A percentile compares a stretch with the other conserved stretches of the same genome.
Evolutionary conservation across 345 rosid species (phyloP).

Genomic region (Abelmoschus esculentus): DNA sequence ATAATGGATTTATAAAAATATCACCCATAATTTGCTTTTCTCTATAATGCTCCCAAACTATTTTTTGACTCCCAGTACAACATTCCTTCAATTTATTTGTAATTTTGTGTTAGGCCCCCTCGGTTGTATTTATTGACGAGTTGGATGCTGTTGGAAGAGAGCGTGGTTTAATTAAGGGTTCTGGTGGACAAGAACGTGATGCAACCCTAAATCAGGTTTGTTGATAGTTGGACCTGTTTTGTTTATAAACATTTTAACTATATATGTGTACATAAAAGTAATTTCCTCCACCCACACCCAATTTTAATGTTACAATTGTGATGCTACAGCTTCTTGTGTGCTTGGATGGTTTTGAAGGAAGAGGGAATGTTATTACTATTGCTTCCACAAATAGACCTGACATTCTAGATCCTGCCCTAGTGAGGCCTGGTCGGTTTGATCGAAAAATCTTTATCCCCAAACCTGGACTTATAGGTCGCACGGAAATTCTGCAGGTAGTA

Average conservation of each 20-base stretch:
- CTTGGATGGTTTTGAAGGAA: constrained; percentile 96
- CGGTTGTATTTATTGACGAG: constrained; percentile 89
- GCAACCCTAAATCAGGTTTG: constrained; percentile 96
- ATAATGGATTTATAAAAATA: neutral
- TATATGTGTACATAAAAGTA: neutral
- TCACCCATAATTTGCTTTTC: constrained; percentile 1
- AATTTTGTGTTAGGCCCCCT: constrained; percentile 54
- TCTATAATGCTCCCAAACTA: neutral
- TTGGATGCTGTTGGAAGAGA: constrained; percentile 97
- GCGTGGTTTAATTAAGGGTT: constrained; percentile 90
- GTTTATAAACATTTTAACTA: neutral
- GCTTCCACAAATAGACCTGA: constrained; percentile 96
- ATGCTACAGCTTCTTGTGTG: constrained; percentile 74
- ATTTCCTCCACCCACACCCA: neutral
- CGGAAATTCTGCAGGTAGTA: constrained; percentile 77
- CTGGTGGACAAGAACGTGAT: constrained; percentile 98
- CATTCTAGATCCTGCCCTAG: constrained; percentile 93
- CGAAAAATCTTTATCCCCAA: constrained; percentile 75
- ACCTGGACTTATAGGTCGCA: constrained; percentile 83
- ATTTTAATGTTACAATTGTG: neutral
- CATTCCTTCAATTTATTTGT: neutral
- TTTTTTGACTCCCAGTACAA: neutral
- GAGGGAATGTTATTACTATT: constrained; percentile 90
- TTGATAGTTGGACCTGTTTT: neutral
- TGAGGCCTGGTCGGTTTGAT: constrained; percentile 88